Evolutionary conservation across 2,329 filamentous ascomycete genomes (phyloP), one percentile per base, ranked within the genome.

Genomic region (Dactylonectria estremocensis): DNA sequence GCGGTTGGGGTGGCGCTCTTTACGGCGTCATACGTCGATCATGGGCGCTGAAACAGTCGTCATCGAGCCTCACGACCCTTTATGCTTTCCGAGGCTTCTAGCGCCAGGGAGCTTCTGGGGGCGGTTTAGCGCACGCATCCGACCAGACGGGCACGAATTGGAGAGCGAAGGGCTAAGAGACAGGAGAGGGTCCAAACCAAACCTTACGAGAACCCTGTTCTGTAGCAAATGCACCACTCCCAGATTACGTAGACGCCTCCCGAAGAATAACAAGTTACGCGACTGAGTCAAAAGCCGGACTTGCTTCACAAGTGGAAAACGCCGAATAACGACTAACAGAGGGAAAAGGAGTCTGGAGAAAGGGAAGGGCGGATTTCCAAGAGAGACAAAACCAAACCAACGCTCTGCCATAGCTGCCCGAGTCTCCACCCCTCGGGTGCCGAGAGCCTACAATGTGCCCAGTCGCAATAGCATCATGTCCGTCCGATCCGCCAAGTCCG

Each of bases 401-500:
- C 40, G 40, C 40, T 18, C 40, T 14, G 35, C 35, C 35, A 28
- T 28, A 28, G 24, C 24, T 28, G 24, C 24, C 24, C 24, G n/a
- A n/a, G n/a, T n/a, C n/a, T n/a, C n/a, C n/a, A n/a, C n/a, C n/a
- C n/a, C n/a, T n/a, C n/a, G n/a, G n/a, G n/a, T n/a, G n/a, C n/a
- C n/a, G n/a, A n/a, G n/a, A n/a, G n/a, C n/a, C n/a, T n/a, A n/a
- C n/a, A n/a, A n/a, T n/a, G n/a, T n/a, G n/a, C n/a, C n/a, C n/a
- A n/a, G n/a, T n/a, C n/a, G n/a, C n/a, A n/a, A n/a, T n/a, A n/a
- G n/a, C n/a, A n/a, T n/a, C n/a, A n/a, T n/a, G n/a, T n/a, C n/a
- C n/a, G n/a, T n/a, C n/a, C n/a, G n/a, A n/a, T n/a, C 49, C 4
- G 80, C 83, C 56, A 90, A 90, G 76, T 84, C 80, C 62, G 81